Base-by-base conservation (phyloP, 2,329 filamentous ascomycete species). In the Emergomyces orientalis region DNA sequence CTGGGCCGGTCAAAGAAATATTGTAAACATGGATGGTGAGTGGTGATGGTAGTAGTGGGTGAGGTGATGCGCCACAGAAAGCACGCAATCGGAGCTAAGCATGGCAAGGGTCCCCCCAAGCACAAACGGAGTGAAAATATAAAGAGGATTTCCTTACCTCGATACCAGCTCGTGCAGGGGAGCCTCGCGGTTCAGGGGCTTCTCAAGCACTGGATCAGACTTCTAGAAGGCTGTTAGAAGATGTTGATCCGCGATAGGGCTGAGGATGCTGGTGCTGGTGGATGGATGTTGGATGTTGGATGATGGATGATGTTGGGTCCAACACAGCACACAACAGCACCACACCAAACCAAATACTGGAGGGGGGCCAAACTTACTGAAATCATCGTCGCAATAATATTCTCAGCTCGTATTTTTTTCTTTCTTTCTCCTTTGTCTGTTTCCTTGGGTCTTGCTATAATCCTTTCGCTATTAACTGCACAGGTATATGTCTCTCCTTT, bases 121-220 rank as follows among this genome's bases (percentile, higher is more conserved):
- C n/a, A n/a, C n/a, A n/a, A n/a, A n/a, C n/a, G n/a, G n/a, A n/a
- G n/a, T n/a, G 25, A 9, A 13, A 37, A 32, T 6, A 57, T 25
- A 52, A 43, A n/a, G 25, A 52, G n/a, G 45, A 9, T 7, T 30
- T 7, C 11, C 63, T 34, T 62, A 68, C 66, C 63, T 68, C 19
- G 65, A 65, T 30, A 67, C 63, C 57, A 68, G 67, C 39, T 68
- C 65, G 34, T 60, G 57, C 45, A 68, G 60, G 2, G 64, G 64
- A 34, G 64, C 61, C 49, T 68, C 67, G 19, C 65, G 61, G 59
- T 68, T 68, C 32, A 68, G 47, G 17, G 63, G 64, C 41, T 60
- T 57, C 25, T 63, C 61, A 27, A 32, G 56, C 49, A 25, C 19
- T 1, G 30, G 39, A n/a, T 32, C 14, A n/a, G 13, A 32, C 19